Evolutionary conservation across 768 basidiomycete genomes (phyloP), one percentile per base, ranked within the genome.

Genomic region (Xerocomellus chrysenteron): DNA sequence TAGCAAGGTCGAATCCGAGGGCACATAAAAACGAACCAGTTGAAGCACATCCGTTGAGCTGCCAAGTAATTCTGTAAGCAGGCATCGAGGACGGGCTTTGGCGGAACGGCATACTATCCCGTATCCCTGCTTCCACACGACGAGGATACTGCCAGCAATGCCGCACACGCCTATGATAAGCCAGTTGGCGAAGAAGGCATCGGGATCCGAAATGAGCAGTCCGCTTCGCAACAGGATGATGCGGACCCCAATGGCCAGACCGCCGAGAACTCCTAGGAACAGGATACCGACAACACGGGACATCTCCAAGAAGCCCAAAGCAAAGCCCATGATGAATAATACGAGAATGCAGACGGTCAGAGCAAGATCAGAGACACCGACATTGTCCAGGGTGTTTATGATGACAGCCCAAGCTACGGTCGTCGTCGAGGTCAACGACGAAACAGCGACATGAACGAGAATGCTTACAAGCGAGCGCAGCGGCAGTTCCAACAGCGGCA

Each of bases 11-110:
- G 12, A 82, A 63, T 21, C 79, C 85, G 10, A 88, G 76, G 30
- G 65, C 78, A 14, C 75, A 71, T 26, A 88, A 68, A 66, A 88
- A 88, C 10, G 86, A 81, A 33, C 87, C 87, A 21, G 75, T 70
- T 1, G 84, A 81, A n/a, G 85, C 76, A 50, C 81, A 83, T 37
- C 78, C 75, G 43, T 77, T 70, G 52, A 77, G 63, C 78, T 82
- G 59, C 33, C 56, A 43, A 49, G 21, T 4, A 32, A 48, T 41
- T 19, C n/a, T 11, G 30, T 67, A 17, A 67, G 53, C 40, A 40
- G 9, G 8, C 32, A 33, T 45, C 1, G 41, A 42, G 16, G 39
- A 42, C 2, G 5, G n/a, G 21, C 11, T 2, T 44, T 21, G 33
- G 12, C 7, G 1, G 10, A 49, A 50, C 30, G 28, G 19, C 84